phyloP scores from a whole-genome alignment of 1,284 basidiomycete genomes.

The Fistulina hepatica region DNA sequence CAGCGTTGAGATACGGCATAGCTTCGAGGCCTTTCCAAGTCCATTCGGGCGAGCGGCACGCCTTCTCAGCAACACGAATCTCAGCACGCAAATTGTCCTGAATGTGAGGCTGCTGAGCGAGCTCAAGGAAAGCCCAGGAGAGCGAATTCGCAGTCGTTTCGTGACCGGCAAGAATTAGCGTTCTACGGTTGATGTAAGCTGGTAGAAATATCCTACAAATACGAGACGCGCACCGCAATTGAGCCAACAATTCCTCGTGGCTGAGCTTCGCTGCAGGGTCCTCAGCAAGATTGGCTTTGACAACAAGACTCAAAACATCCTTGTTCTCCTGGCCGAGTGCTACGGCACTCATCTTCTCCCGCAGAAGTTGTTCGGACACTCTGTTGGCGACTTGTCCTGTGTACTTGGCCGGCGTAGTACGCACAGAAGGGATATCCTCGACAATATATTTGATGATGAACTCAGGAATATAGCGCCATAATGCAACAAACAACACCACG shows the following conservation, averaged over 20 bases:
- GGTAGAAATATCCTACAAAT: not conserved
- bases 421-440: conserved; percentile 10
- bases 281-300: conserved; percentile 41
- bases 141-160: conserved; percentile 35
- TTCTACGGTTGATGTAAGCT: conserved; percentile 17
- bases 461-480: conserved; percentile 14
- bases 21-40: conserved; percentile 35
- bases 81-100: conserved; percentile 32
- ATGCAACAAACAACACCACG: too few species aligned
- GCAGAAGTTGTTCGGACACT: conserved; percentile 15
- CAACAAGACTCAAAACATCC: conserved; percentile 22
- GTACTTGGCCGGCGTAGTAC: conserved; percentile 11
- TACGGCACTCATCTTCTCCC: conserved; percentile 14
- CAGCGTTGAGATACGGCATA: conserved; percentile 41
- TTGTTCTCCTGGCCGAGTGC: conserved; percentile 13
- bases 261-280: conserved; percentile 32
- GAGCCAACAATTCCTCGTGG: conserved; percentile 41
- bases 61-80: conserved; percentile 26
- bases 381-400: conserved; percentile 13
- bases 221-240: conserved; percentile 41
- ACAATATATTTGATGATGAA: conserved; percentile 12
- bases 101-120: conserved; percentile 27
- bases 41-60: conserved; percentile 31
- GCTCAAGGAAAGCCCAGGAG: conserved; percentile 32
- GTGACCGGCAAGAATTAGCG: conserved; percentile 34